A percentile compares a stretch with the other conserved stretches of the same genome.
phyloP scores from a whole-genome alignment of 306 rosid genomes.

The Begonia fuchsioides region DNA sequence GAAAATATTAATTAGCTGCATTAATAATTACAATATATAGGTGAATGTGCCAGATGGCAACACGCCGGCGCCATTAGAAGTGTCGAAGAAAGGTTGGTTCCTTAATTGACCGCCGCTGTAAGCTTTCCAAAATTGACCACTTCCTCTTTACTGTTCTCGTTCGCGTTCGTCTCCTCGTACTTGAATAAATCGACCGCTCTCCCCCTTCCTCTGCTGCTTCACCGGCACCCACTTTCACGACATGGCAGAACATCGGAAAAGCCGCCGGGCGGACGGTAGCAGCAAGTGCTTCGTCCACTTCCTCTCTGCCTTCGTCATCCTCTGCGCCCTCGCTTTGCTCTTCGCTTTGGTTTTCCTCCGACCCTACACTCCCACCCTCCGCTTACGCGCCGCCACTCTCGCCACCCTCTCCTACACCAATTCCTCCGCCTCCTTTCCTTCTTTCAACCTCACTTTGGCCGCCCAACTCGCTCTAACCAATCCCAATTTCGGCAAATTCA shows the following conservation, averaged over 20 bases:
- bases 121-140: too few relatives aligned
- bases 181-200: too few relatives aligned
- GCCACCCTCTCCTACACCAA: conserved; percentile 3
- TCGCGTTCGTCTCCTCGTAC: too few relatives aligned
- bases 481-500: conserved; percentile 34
- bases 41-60: too few relatives aligned
- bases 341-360: conserved; percentile 33
- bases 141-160: too few relatives aligned
- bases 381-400: conserved; percentile 20
- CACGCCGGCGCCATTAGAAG: too few relatives aligned
- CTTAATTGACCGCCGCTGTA: too few relatives aligned
- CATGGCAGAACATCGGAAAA: conserved; percentile 14
- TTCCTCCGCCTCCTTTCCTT: conserved; percentile 12
- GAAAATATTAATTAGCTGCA: too few relatives aligned
- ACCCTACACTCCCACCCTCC: conserved; percentile 16
- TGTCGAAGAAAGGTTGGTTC: too few relatives aligned
- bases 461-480: conserved; percentile 24
- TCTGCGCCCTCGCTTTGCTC: conserved; percentile 15
- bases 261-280: conserved; percentile 19
- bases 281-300: conserved; percentile 44
- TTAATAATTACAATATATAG: too few relatives aligned
- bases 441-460: conserved; percentile 23
- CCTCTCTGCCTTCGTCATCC: conserved; percentile 29
- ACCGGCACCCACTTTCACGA: too few relatives aligned
- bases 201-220: too few relatives aligned